Percentiles rank a stretch among this genome's conserved stretches.
These are phyloP conservation scores for Eutrema salsugineum DNA, from an alignment of 441 rosid species.

Conservation along the genomic window DNA sequence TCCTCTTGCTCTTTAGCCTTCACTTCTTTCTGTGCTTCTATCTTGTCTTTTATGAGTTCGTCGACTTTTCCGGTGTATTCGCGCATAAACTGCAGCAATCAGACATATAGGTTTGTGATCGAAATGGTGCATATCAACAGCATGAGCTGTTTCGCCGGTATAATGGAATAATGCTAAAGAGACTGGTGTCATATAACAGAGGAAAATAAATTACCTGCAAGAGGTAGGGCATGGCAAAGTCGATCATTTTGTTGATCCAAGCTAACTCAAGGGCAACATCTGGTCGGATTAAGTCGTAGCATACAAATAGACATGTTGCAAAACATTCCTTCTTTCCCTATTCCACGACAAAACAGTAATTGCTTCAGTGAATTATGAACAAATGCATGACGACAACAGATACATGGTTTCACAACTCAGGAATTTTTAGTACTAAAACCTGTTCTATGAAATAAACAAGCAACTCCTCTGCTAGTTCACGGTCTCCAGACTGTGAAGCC, in stretches of 20 bases:
- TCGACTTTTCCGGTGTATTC: conserved; percentile 87
- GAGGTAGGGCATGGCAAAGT: conserved; percentile 80
- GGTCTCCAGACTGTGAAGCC: conserved; percentile 87
- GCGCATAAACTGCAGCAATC: conserved; percentile 58
- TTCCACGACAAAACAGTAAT: neutral
- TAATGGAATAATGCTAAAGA: too few relatives aligned
- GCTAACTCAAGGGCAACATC: conserved; percentile 81
- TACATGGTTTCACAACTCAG: neutral
- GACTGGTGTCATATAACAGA: too few relatives aligned
- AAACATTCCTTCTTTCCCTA: conserved; percentile 93
- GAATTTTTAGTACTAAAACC: conserved; percentile 28
- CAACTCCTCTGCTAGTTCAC: conserved; percentile 87
- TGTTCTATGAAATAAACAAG: conserved; percentile 83
- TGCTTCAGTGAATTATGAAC: too few relatives aligned
- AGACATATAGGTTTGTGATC: neutral
- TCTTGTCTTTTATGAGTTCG: conserved; percentile 69
- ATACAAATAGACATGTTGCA: conserved; percentile 83
- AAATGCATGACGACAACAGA: too few relatives aligned
- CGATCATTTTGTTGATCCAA: conserved; percentile 80
- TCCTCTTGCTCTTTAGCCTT: conserved; percentile 80
- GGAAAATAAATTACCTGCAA: conserved; percentile 48
- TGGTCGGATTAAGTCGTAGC: conserved; percentile 72
- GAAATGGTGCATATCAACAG: neutral
- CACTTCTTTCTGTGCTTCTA: conserved; percentile 60
- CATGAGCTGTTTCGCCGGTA: neutral